Base-by-base conservation (phyloP, 805 yeast genomes). In the Schwanniomyces occidentalis region DNA sequence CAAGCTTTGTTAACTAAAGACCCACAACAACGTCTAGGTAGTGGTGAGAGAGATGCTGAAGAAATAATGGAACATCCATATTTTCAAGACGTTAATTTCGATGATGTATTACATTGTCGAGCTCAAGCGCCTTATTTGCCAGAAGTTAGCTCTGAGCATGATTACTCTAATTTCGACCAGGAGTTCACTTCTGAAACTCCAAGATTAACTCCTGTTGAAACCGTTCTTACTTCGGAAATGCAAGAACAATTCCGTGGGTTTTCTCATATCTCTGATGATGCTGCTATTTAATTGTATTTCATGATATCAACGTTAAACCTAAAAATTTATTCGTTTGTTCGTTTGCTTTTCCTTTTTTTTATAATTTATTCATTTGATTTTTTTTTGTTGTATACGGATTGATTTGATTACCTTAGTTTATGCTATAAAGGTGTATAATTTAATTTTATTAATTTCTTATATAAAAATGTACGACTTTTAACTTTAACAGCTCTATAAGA, bases 171-270 rank as follows among this genome's bases (percentile, higher is more conserved):
- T 66, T 93, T 93, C 56, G 99, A 93, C 63, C 85, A 82, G 51
- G 96, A 89, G 58, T 93, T 93, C 56, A 93, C 99, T 0, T 78
- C 89, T 0, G 97, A 93, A 53, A 84, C 93, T 22, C 96, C 98
- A 22, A 82, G 95, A 32, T 73, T 91, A 61, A 93, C 99, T 1
- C 99, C 99, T 2, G 90, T 93, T 31, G 91, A 88, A 41, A 83
- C 95, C 19, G 81, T 85, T 5, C 71, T 93, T 52, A 83, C 93
- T 9, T 78, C 93, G 2, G 78, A 82, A 17, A 83, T 85, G 79
- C 99, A 93, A 71, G 97, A 93, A 52, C 95, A 88, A 66, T 93
- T 93, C 76, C 80, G 98, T 50, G 99, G 99, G 3, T 93, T 93
- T 65, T 88, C 97, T 2, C 91, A 89, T 60, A 78, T 85, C 50